A percentile compares a stretch with the other conserved stretches of the same genome.
Evolutionary conservation across 345 rosid genomes (phyloP).

Genomic region (Pistacia vera): DNA sequence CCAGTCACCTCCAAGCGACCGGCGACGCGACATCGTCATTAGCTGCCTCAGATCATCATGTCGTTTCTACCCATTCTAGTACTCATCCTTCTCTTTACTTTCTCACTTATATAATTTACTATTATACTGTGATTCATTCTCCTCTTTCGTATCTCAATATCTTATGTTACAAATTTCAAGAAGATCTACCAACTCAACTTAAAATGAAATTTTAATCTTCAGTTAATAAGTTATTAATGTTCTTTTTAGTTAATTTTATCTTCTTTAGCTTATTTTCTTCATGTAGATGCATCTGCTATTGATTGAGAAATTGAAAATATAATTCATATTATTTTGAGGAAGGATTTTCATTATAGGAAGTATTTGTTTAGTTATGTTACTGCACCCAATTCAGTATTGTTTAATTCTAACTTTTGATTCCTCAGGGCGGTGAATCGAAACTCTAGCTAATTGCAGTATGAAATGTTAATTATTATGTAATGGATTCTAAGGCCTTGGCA

Average conservation of each 20-base stretch:
- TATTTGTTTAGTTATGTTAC: neutral
- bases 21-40: no score
- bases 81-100: no score
- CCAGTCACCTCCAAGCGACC: no score
- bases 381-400: neutral
- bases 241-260: neutral
- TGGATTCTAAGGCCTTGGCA: slow-evolving; percentile 82
- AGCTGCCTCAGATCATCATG: no score
- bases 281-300: neutral
- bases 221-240: neutral
- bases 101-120: no score
- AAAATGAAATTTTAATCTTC: neutral
- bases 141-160: no score
- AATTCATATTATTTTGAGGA: neutral
- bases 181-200: neutral
- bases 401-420: neutral
- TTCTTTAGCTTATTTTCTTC: neutral
- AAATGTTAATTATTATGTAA: slow-evolving; percentile 7
- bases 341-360: neutral
- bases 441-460: neutral
- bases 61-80: no score
- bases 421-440: slow-evolving; percentile 3
- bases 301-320: no score
- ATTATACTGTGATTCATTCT: no score
- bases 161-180: no score